These are phyloP conservation scores for Rhizopogon roseolus DNA, from an alignment of 768 basidiomycete genomes.

Conservation along the genomic window DNA sequence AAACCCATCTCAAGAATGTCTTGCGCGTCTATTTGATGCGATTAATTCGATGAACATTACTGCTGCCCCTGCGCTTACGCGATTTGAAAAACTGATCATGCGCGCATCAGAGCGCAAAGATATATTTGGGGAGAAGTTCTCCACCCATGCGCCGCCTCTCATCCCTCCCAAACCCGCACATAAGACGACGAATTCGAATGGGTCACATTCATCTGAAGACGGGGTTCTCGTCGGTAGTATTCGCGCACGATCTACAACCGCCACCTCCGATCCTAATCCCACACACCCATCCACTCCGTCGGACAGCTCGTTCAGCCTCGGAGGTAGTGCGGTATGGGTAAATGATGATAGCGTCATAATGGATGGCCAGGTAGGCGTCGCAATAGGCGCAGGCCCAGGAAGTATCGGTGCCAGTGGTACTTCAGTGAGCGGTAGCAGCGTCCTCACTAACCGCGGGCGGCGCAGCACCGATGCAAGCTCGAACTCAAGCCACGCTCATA, in stretches of 20 bases:
- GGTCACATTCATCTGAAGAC: slow-evolving; percentile 69
- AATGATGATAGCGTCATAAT: slow-evolving; percentile 64
- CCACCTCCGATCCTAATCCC: slow-evolving; percentile 23
- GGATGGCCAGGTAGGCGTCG: slow-evolving; percentile 33
- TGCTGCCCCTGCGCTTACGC: slow-evolving; percentile 71
- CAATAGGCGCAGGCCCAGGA: slow-evolving; percentile 41
- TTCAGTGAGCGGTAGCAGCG: slow-evolving; percentile 34
- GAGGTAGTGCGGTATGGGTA: slow-evolving; percentile 82
- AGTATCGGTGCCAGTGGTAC: slow-evolving; percentile 25
- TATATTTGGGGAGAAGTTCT: slow-evolving; percentile 84
- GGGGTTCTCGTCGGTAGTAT: slow-evolving; percentile 45
- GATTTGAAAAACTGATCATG: slow-evolving; percentile 84
- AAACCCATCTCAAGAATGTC: slow-evolving; percentile 84
- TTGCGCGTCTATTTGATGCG: slow-evolving; percentile 86
- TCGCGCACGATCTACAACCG: slow-evolving; percentile 33
- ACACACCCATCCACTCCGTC: slow-evolving; percentile 51
- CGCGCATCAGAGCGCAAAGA: slow-evolving; percentile 89
- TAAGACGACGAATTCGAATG: slow-evolving; percentile 46
- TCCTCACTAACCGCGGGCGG: slow-evolving; percentile 45
- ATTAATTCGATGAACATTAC: slow-evolving; percentile 89
- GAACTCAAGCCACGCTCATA: slow-evolving; percentile 51
- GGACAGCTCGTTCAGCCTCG: slow-evolving; percentile 71
- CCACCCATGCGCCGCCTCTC: slow-evolving; percentile 15
- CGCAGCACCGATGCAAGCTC: slow-evolving; percentile 74
- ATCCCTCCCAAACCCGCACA: slow-evolving; percentile 32